Evolutionary conservation across 257 asterid genomes (phyloP), one percentile per base, ranked within the genome.

Genomic region (Cruciata laevipes): DNA sequence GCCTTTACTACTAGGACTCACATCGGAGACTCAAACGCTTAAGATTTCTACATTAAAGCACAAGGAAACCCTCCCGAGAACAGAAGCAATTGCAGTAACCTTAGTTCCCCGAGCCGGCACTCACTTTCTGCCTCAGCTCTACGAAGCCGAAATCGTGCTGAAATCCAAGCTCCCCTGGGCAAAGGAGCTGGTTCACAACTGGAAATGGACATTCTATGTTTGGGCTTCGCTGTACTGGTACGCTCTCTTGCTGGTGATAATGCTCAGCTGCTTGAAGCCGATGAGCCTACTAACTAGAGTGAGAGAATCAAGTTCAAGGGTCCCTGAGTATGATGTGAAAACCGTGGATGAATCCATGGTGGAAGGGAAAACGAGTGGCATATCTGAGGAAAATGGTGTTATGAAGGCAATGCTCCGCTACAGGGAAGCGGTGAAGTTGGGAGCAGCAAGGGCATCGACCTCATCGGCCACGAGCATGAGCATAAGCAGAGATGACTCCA

Each of bases 131-230:
- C 96, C 96, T 1, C 96, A 89, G 70, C 74, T 89, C 5, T 91
- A 91, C 59, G 80, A 83, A 0, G 85, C 96, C 0, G 79, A 89
- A 20, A 60, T 87, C 2, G 14, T 87, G 0, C 16, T 91, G 49
- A 69, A 68, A 8, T 85, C 96, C 24, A 71, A 77, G 25, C 89
- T 84, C 17, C 93, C 95, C 0, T 89, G 92, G 92, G 35, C 37
- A 14, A 89, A 82, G 65, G 83, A 82, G 44, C n/a, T 87, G 61
- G 82, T 83, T 4, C 75, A 80, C 66, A 78, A 80, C 3, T 92
- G 98, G 98, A 89, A 78, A 62, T 75, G 88, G 85, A 87, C 97
- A 0, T 73, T 79, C 16, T 87, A 67, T 9, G 88, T 92, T 5
- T 92, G 96, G 98, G 65, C 84, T 8, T 83, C 91, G 0, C 27